Base-by-base conservation (phyloP, 2,329 filamentous ascomycete genomes). In the Fusarium pseudoanthophilum region DNA sequence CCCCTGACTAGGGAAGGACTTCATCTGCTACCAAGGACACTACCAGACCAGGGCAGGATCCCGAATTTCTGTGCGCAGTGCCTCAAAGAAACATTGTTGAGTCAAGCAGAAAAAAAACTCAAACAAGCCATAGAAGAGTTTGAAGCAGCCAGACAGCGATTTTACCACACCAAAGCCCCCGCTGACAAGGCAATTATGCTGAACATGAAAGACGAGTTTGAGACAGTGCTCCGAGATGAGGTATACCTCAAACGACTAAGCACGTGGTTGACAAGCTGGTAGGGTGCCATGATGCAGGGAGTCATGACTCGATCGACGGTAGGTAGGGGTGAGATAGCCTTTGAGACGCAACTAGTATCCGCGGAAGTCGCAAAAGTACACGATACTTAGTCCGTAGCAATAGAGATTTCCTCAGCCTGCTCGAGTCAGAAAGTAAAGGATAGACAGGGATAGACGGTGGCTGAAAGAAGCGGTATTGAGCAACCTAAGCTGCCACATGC, bases 1-100 rank as follows among this genome's bases (percentile, higher is more conserved):
- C 60, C 73, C 21, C 64, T 84, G 48, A 78, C 79, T 2, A 68
- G 67, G 8, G 75, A 80, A 39, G 78, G 74, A 11, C 76, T 84
- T n/a, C 71, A 77, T 53, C 59, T 76, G 2, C 53, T 84, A n/a
- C 82, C 83, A 2, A 67, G 67, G 26, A 84, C 82, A 5, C 69
- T 83, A 2, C 60, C 77, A 7, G 77, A 79, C 9, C 79, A 78
- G 16, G 82, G 82, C 8, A 21, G 53, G n/a, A 77, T 83, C 46
- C 75, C 77, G n/a, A 46, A 67, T 34, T 39, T 69, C 16, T 80
- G 78, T 43, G 37, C 53, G 16, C 26, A 45, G 20, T 80, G 74
- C 40, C 62, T 67, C n/a, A 67, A 60, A 45, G 36, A 45, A 52
- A 48, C n/a, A 26, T 61, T 70, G n/a, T 14, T 55, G 42, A 55